These are phyloP conservation scores for Apiotrichum domesticum DNA, from an alignment of 1,284 basidiomycete species.

Conservation along the genomic window DNA sequence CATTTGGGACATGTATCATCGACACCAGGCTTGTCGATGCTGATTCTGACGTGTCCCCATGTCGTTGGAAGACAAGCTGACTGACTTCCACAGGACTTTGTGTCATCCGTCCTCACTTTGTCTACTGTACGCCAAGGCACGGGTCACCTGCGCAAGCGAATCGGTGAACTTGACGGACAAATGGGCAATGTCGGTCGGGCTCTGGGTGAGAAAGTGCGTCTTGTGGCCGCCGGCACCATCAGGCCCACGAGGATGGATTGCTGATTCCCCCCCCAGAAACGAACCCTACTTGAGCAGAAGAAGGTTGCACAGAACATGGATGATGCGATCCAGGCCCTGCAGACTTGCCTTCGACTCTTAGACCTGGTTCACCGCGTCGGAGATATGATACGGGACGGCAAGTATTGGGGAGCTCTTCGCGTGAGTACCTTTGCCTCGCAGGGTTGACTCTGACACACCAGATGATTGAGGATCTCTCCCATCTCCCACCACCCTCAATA, in stretches of 20 bases:
- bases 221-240: background rate
- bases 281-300: conserved; percentile 76
- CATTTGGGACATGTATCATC: too few species aligned
- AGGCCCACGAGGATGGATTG: too few species aligned
- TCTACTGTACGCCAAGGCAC: conserved; percentile 80
- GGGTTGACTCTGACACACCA: conserved; percentile 6
- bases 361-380: conserved; percentile 93
- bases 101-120: conserved; percentile 88
- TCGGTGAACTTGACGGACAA: conserved; percentile 55
- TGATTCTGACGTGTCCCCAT: too few species aligned
- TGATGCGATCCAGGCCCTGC: conserved; percentile 89
- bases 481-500: conserved; percentile 79
- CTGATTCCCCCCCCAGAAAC: conserved; percentile 53
- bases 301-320: conserved; percentile 89
- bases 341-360: conserved; percentile 83
- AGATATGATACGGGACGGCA: conserved; percentile 83
- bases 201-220: conserved; percentile 67
- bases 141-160: conserved; percentile 51
- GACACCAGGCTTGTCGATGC: too few species aligned
- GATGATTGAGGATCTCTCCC: conserved; percentile 78
- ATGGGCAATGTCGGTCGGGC: conserved; percentile 65
- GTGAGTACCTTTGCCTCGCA: conserved; percentile 55
- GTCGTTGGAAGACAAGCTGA: background rate
- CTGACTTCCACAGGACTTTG: conserved; percentile 64
- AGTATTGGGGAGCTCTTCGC: conserved; percentile 93